Base-by-base conservation (phyloP, 1,284 basidiomycete genomes). In the Cryptococcus jaspeensis region DNA sequence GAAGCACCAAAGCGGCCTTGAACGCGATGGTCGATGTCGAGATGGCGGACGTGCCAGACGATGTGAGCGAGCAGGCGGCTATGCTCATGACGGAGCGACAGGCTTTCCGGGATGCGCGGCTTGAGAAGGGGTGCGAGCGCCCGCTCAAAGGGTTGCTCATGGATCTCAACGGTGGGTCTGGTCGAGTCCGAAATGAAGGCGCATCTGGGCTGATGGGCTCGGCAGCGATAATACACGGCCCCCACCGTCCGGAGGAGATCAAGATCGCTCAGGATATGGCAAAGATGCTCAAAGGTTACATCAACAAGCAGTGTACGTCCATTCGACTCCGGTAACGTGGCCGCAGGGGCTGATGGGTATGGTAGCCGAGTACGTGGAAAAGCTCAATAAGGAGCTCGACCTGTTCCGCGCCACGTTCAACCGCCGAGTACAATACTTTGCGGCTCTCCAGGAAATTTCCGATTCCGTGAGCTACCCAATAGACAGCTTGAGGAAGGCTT, bases 391-490 rank as follows among this genome's bases (percentile, higher is more conserved):
- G 47, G 76, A 78, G 55, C 63, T 78, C 1, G 71, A 75, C 20
- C n/a, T 64, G 4, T 66, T 78, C 54, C 67, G 72, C 28, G 58
- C 55, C 3, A 66, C 66, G 1, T 76, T 74, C 68, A 78, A 78
- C 53, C 55, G 59, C 5, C 69, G 76, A 36, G 71, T 76, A 9
- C 52, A 53, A 18, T 76, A 75, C 61, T 78, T 74, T 56, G 71
- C 69, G 1, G 65, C 69, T 3, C 61, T 76, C 11, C 76, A 78
- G 55, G 73, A 70, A 50, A 72, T 78, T 12, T 76, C 74, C 2
- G 76, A 78, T 55, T 73, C 70, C 6, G 74, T 68, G 23, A 41
- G 63, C 50, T 18, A 5, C 5, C 28, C 28, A 12, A 32, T 32
- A 5, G 28, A 32, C 28, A 32, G 28, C 28, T 13, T 43, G 35